A percentile compares a stretch with the other conserved stretches of the same genome.
phyloP scores from a whole-genome alignment of 495 filamentous ascomycete genomes.

The Xylaria flabelliformis region DNA sequence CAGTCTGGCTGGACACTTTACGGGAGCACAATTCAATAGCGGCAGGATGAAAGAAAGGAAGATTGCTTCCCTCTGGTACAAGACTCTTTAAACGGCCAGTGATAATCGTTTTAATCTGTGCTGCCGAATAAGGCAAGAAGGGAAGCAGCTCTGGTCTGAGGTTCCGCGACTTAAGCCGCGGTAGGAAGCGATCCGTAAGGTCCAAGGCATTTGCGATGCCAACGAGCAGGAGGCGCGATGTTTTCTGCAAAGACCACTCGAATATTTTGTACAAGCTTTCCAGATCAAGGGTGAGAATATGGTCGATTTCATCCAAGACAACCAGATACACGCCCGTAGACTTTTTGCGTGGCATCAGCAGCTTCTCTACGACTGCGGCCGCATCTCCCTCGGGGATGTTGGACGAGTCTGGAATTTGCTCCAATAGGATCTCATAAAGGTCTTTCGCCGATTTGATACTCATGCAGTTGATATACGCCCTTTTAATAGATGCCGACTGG shows the following conservation, averaged over 20 bases:
- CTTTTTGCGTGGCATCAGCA: slow-evolving; percentile 70
- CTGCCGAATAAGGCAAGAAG: slow-evolving; percentile 88
- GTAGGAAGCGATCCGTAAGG: slow-evolving; percentile 92
- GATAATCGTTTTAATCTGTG: slow-evolving; percentile 88
- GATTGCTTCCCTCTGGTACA: slow-evolving; percentile 63
- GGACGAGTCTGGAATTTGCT: slow-evolving; percentile 49
- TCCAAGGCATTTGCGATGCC: slow-evolving; percentile 98
- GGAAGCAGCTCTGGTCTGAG: slow-evolving; percentile 88
- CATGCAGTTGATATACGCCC: slow-evolving; percentile 92
- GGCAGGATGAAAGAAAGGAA: slow-evolving; percentile 90
- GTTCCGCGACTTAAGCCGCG: slow-evolving; percentile 89
- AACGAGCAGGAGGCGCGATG: slow-evolving; percentile 80
- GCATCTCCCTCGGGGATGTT: slow-evolving; percentile 58
- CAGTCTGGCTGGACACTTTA: slow-evolving; percentile 91
- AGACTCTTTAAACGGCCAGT: slow-evolving; percentile 80
- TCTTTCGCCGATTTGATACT: slow-evolving; percentile 85
- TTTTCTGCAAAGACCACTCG: slow-evolving; percentile 83
- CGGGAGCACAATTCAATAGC: slow-evolving; percentile 92
- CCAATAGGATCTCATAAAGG: slow-evolving; percentile 76
- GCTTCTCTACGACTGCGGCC: slow-evolving; percentile 63
- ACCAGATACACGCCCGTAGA: slow-evolving; percentile 69
- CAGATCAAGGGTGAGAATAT: slow-evolving; percentile 83
- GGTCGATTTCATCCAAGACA: slow-evolving; percentile 92
- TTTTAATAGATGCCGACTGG: slow-evolving; percentile 58
- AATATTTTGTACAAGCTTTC: slow-evolving; percentile 90